Conservation (phyloP, 2,329 filamentous ascomycete species). For the Clarireedia paspali region DNA sequence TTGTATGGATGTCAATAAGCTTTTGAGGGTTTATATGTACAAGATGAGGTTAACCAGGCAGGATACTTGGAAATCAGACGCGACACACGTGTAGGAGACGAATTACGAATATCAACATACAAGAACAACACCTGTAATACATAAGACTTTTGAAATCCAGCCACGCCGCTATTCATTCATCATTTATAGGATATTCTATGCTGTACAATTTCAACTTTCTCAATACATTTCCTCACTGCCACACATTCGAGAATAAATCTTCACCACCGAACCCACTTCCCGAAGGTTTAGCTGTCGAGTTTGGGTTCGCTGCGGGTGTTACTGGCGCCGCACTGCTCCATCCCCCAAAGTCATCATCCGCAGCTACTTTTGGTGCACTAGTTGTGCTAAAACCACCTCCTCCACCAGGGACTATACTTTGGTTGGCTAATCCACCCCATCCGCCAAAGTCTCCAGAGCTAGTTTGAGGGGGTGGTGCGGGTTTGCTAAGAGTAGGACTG, state of each 20-base stretch:
- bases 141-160: background rate
- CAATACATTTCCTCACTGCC: conserved; percentile 51
- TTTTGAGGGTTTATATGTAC: background rate
- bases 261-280: conserved; percentile 44
- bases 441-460: conserved; percentile 54
- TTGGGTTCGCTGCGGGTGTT: conserved; percentile 45
- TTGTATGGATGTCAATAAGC: background rate
- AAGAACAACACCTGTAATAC: background rate
- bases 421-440: conserved; percentile 42
- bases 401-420: conserved; percentile 53
- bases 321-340: conserved; percentile 72
- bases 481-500: conserved; percentile 42
- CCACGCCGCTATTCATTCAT: background rate
- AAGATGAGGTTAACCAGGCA: background rate
- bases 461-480: conserved; percentile 28
- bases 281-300: conserved; percentile 42
- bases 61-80: background rate
- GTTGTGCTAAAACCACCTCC: conserved; percentile 53
- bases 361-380: conserved; percentile 59
- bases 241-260: conserved; percentile 93
- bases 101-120: background rate
- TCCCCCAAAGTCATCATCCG: conserved; percentile 93
- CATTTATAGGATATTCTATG: conserved; percentile 10
- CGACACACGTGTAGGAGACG: background rate
- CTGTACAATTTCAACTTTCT: background rate